Base-by-base conservation (phyloP, 2,329 filamentous ascomycete genomes). In the Pseudogymnoascus sp. region DNA sequence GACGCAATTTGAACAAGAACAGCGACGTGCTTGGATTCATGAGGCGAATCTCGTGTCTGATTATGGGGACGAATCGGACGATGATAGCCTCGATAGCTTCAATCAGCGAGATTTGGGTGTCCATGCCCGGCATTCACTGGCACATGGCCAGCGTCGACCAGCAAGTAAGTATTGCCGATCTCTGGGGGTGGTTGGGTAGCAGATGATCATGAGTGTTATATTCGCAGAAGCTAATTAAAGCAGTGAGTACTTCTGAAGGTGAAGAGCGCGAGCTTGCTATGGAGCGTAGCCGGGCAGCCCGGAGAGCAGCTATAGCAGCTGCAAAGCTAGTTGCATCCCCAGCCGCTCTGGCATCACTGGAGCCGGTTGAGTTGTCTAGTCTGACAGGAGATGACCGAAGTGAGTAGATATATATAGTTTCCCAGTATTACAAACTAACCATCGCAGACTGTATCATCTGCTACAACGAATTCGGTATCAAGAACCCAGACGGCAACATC, bases 381-480 rank as follows among this genome's bases (percentile, higher is more conserved):
- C 61, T 74, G 12, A 61, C 66, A 40, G 66, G 66, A 40, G 66
- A 61, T 31, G 70, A 72, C 50, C 63, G 65, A 47, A 70, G 72
- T 73, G 67, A 69, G 72, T 68, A n/a, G 3, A n/a, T 23, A 14
- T 25, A 16, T n/a, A 12, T 59, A 14, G 42, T 5, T 62, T 12
- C 31, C 11, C 11, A n/a, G 44, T 18, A 23, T n/a, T 8, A 14
- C 11, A 47, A 35, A 4, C 42, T 40, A 71, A 38, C 33, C 16
- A 38, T 7, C 11, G 12, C 66, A 87, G 84, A 74, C 12, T 87
- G 84, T 69, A 78, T 83, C 18, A 87, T 87, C 64, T 87, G 84
- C 73, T 87, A 87, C 69, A 86, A 85, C 66, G 82, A 85, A 7
- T 86, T 81, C 67, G 83, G 82, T 35, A 75, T 79, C 12, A 71